These are phyloP conservation scores for Colletotrichum tanaceti DNA, from an alignment of 2,329 filamentous ascomycete species.

Conservation along the genomic window DNA sequence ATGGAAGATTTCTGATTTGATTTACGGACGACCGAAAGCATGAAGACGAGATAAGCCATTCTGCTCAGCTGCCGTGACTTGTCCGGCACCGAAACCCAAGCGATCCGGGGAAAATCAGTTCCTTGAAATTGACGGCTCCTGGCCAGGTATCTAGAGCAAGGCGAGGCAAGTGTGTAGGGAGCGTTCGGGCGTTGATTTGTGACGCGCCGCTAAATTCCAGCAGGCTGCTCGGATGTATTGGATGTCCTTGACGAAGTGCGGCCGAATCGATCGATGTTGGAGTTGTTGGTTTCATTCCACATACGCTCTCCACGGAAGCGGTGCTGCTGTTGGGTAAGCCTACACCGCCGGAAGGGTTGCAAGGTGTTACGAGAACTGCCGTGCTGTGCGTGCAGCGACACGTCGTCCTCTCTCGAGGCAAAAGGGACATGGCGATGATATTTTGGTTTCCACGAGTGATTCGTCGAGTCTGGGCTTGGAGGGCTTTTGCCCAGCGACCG, in stretches of 20 bases:
- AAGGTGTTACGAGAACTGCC: neutral
- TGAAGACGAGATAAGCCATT: slow-evolving; percentile 25
- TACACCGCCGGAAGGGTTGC: slow-evolving; percentile 10
- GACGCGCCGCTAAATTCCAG: slow-evolving; percentile 16
- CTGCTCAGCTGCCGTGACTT: slow-evolving; percentile 32
- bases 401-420: slow-evolving; percentile 3
- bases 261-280: slow-evolving; percentile 4
- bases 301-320: neutral
- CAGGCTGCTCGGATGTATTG: neutral
- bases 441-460: slow-evolving; percentile 12
- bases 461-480: slow-evolving; percentile 2
- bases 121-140: slow-evolving; percentile 16
- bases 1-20: slow-evolving; percentile 12
- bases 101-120: slow-evolving; percentile 35
- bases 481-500: slow-evolving; percentile 5
- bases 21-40: slow-evolving; percentile 25
- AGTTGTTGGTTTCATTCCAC: neutral
- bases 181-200: slow-evolving; percentile 28
- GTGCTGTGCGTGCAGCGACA: neutral
- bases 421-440: slow-evolving; percentile 13
- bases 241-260: neutral
- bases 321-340: neutral
- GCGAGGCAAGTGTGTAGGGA: neutral
- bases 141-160: neutral
- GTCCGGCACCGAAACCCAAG: slow-evolving; percentile 24